Conservation (phyloP, 2,329 filamentous ascomycete genomes). For the Exophiala spinifera region DNA sequence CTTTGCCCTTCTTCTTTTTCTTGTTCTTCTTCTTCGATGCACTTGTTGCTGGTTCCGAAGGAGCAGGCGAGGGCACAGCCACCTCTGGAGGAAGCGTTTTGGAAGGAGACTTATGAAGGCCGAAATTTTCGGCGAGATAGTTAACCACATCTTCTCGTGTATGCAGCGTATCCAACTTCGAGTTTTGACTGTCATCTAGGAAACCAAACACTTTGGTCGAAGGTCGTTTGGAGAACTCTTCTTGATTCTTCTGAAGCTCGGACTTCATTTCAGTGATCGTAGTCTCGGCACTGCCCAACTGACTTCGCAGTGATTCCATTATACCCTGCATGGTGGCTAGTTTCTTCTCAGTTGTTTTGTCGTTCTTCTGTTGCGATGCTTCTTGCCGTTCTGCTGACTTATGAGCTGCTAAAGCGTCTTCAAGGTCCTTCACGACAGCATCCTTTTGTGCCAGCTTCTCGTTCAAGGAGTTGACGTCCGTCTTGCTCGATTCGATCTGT, state of each 20-base stretch:
- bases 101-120: conserved; percentile 16
- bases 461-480: conserved; percentile 19
- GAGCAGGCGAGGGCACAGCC: conserved; percentile 25
- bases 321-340: conserved; percentile 54
- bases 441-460: conserved; percentile 37
- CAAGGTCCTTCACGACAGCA: conserved; percentile 28
- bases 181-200: conserved; percentile 16
- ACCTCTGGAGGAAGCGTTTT: conserved; percentile 5
- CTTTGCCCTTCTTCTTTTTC: conserved; percentile 72
- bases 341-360: conserved; percentile 49
- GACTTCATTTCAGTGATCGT: conserved; percentile 46
- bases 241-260: conserved; percentile 29
- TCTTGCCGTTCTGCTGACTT: conserved; percentile 26
- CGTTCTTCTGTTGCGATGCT: conserved; percentile 31
- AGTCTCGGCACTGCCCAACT: conserved; percentile 54
- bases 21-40: conserved; percentile 71
- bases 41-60: conserved; percentile 25
- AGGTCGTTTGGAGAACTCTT: conserved; percentile 19
- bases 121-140: conserved; percentile 39
- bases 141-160: conserved; percentile 34
- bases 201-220: conserved; percentile 25
- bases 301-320: conserved; percentile 52
- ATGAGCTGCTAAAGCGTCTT: conserved; percentile 28
- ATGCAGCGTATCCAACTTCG: conserved; percentile 16
- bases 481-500: conserved; percentile 28